Base-by-base conservation (phyloP, 805 yeast genomes). In the Starmerella vitae region DNA sequence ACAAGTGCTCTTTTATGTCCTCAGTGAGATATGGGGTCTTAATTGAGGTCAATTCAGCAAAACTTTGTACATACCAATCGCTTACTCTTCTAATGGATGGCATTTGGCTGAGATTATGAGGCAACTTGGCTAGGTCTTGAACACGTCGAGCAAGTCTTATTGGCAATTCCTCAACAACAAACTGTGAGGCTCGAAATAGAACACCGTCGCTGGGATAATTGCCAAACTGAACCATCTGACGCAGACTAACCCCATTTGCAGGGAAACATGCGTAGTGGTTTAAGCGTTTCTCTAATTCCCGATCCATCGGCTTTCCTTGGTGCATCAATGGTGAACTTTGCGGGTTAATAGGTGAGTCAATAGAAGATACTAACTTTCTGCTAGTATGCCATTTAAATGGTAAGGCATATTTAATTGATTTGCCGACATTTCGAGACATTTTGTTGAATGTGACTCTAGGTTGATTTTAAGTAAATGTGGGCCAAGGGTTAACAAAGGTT, bases 181-280 rank as follows among this genome's bases (percentile, higher is more conserved):
- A 84, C 56, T 78, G 81, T 5, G 86, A 78, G 0, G 94, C 94
- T 34, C 81, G 69, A 56, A 79, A 85, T 30, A 82, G 63, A 9
- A 80, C 71, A 3, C 93, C 94, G 12, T 80, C 81, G 24, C 72
- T 68, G 5, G 94, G 91, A 33, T 70, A 64, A 8, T 78, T 75
- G 3, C 95, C 94, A 62, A 84, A 80, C 55, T 81, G 91, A 15
- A 84, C 94, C 94, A 84, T 83, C 57, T 83, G 94, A 42, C 84
- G 67, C 44, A 84, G 62, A 3, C 85, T 76, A 3, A 84, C 83
- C 1, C 93, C 85, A 2, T 93, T 81, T 33, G 86, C 91, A 10
- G 84, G 79, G 46, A 76, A 68, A 37, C 68, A 65, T 3, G 94
- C 85, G 63, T 75, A 78, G 45, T 66, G 70, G 52, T 68, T 65